A percentile compares a stretch with the other conserved stretches of the same genome.
These are phyloP conservation scores for Suillus paluster DNA, from an alignment of 768 basidiomycete species.

Conservation along the genomic window DNA sequence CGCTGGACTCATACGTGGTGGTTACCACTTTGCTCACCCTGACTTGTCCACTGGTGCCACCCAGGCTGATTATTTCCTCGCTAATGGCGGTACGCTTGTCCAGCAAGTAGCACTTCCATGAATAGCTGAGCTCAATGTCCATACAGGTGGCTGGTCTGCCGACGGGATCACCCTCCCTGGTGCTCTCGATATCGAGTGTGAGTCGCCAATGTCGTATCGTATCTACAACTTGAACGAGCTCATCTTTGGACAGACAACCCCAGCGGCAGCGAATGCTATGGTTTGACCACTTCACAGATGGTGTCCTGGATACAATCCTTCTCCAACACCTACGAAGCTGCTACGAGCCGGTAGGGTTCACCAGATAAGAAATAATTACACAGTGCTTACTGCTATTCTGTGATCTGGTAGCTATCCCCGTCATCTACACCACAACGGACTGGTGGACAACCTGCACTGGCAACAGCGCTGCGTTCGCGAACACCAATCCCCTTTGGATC, in stretches of 20 bases:
- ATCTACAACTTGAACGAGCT: neutral
- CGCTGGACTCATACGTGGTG: constrained; percentile 60
- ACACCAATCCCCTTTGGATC: constrained; percentile 63
- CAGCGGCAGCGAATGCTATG: constrained; percentile 57
- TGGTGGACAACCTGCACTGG: constrained; percentile 76
- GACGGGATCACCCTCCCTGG: constrained; percentile 68
- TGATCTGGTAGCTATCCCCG: constrained; percentile 43
- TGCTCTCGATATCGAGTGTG: constrained; percentile 66
- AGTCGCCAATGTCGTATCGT: constrained; percentile 17
- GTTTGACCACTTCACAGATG: constrained; percentile 55
- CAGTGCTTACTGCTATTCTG: constrained; percentile 1
- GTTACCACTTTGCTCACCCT: constrained; percentile 65
- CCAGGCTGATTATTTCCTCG: constrained; percentile 64
- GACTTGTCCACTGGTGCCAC: constrained; percentile 54
- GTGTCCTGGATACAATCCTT: constrained; percentile 68
- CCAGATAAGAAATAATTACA: neutral
- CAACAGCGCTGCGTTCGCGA: constrained; percentile 53
- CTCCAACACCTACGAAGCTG: constrained; percentile 58
- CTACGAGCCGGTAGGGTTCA: constrained; percentile 47
- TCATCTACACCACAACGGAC: constrained; percentile 65
- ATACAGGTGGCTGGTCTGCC: constrained; percentile 52
- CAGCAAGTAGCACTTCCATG: neutral
- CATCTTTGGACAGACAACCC: constrained; percentile 48
- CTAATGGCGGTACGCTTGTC: constrained; percentile 49
- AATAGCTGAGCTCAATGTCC: neutral